A percentile compares a stretch with the other conserved stretches of the same genome.
phyloP scores from a whole-genome alignment of 495 filamentous ascomycete species.

The Penicillium maclennaniae region DNA sequence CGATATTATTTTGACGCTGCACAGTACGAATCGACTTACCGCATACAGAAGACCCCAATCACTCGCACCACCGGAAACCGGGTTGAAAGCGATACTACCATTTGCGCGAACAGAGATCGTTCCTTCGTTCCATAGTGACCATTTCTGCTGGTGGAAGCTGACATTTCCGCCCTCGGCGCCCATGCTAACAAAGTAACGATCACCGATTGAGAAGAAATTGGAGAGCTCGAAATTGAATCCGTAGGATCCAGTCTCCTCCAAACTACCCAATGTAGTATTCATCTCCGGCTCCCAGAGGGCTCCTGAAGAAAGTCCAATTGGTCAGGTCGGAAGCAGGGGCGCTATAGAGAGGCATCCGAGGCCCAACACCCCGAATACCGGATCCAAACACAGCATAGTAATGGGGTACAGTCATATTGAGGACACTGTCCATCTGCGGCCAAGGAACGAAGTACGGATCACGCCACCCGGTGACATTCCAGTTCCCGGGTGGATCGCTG shows the following conservation, averaged over 20 bases:
- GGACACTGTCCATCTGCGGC: slow-evolving; percentile 7
- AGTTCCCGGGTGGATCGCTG: slow-evolving; percentile 7
- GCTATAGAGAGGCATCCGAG: slow-evolving; percentile 13
- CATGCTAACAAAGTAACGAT: slow-evolving; percentile 18
- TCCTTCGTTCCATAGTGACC: slow-evolving; percentile 19
- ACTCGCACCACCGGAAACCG: slow-evolving; percentile 12
- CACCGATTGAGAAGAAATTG: slow-evolving; percentile 15
- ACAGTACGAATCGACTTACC: neutral
- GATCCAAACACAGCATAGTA: slow-evolving; percentile 17
- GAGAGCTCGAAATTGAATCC: slow-evolving; percentile 19
- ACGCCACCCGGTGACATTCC: slow-evolving; percentile 21
- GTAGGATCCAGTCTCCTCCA: slow-evolving; percentile 14
- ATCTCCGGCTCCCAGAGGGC: slow-evolving; percentile 15
- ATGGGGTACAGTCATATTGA: slow-evolving; percentile 12
- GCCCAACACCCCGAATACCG: slow-evolving; percentile 14
- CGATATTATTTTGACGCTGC: neutral
- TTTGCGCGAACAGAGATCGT: slow-evolving; percentile 9
- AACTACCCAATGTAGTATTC: slow-evolving; percentile 9
- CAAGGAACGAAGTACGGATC: slow-evolving; percentile 13
- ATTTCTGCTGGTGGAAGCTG: slow-evolving; percentile 13
- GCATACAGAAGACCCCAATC: slow-evolving; percentile 17
- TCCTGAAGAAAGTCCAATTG: slow-evolving; percentile 17
- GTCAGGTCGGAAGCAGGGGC: slow-evolving; percentile 14
- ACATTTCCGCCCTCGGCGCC: slow-evolving; percentile 16
- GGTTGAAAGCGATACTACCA: slow-evolving; percentile 15